phyloP scores from a whole-genome alignment of 768 basidiomycete genomes.

The Roridomyces roridus region DNA sequence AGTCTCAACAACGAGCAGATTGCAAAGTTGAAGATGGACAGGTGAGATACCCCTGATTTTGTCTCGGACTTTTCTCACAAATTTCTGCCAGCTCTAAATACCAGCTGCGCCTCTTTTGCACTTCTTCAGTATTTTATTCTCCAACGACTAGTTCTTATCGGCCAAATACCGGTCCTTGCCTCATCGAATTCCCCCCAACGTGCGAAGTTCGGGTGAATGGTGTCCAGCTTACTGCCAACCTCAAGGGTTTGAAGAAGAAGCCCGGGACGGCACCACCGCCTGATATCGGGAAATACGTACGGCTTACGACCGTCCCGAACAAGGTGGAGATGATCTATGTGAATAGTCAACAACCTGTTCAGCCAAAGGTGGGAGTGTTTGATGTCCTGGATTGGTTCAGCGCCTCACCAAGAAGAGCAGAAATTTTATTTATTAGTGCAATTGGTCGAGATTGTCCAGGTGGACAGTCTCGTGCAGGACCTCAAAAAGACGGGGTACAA shows the following conservation, averaged over 20 bases:
- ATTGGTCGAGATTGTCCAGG: conserved; percentile 79
- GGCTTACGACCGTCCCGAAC: conserved; percentile 54
- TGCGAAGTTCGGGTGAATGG: conserved; percentile 91
- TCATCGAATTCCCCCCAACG: conserved; percentile 89
- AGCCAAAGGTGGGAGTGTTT: conserved; percentile 63
- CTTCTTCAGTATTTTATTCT: conserved; percentile 78
- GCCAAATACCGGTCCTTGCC: conserved; percentile 60
- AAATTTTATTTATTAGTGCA: conserved; percentile 88
- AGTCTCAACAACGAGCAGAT: conserved; percentile 71
- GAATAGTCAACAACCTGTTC: conserved; percentile 81
- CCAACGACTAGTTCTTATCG: conserved; percentile 59
- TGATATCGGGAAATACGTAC: conserved; percentile 56
- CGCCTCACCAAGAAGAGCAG: conserved; percentile 42
- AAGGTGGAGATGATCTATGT: conserved; percentile 89
- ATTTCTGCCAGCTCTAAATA: conserved; percentile 58
- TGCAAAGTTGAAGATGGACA: conserved; percentile 59
- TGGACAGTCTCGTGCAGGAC: conserved; percentile 71
- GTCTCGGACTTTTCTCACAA: conserved; percentile 19
- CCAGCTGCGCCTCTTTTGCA: conserved; percentile 89
- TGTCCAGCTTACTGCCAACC: conserved; percentile 68
- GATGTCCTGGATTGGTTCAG: not conserved
- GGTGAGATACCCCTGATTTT: conserved; percentile 51
- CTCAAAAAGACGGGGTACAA: conserved; percentile 72
- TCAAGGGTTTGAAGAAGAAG: conserved; percentile 95
- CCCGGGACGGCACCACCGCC: conserved; percentile 94